Evolutionary conservation across 805 yeast species (phyloP).

Genomic region (Sungouiella blattae): DNA sequence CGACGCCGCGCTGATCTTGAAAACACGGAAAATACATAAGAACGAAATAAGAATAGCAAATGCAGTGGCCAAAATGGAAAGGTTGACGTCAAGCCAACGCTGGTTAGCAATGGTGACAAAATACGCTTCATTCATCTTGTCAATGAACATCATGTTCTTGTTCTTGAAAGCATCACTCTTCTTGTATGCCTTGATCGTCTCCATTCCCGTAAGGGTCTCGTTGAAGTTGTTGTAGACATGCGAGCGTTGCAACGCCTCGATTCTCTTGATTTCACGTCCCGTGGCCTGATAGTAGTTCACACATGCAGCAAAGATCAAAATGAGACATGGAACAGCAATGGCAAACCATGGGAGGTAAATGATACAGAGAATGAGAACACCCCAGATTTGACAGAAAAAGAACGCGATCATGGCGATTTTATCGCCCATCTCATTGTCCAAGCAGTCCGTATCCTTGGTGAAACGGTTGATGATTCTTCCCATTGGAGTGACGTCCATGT

Average conservation of each 20-base stretch:
- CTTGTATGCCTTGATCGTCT: conserved; percentile 5
- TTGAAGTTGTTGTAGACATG: conserved; percentile 8
- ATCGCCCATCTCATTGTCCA: conserved; percentile 22
- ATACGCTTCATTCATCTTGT: conserved; percentile 10
- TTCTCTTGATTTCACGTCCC: conserved; percentile 9
- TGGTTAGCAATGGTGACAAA: conserved; percentile 6
- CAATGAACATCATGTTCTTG: conserved; percentile 1
- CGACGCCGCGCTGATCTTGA: conserved; percentile 12
- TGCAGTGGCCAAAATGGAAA: conserved; percentile 1
- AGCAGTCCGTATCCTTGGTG: conserved; percentile 22
- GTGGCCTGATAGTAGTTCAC: conserved; percentile 9
- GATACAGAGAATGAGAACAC: conserved; percentile 5
- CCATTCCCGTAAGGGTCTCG: conserved; percentile 9
- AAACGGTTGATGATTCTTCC: conserved; percentile 26
- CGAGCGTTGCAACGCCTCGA: conserved; percentile 9
- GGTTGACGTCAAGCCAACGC: conserved; percentile 5
- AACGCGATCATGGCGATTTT: conserved; percentile 14
- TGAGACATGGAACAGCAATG: conserved; percentile 5
- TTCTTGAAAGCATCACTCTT: conserved; percentile 1
- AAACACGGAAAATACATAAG: conserved; percentile 17
- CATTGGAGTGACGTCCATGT: conserved; percentile 23
- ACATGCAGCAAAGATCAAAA: conserved; percentile 1
- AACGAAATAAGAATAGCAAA: conserved; percentile 9
- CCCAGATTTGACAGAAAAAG: background rate
- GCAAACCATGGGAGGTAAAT: conserved; percentile 13